Evolutionary conservation across 2,329 filamentous ascomycete species (phyloP), one percentile per base, ranked within the genome.

Genomic region (Claviceps monticola): DNA sequence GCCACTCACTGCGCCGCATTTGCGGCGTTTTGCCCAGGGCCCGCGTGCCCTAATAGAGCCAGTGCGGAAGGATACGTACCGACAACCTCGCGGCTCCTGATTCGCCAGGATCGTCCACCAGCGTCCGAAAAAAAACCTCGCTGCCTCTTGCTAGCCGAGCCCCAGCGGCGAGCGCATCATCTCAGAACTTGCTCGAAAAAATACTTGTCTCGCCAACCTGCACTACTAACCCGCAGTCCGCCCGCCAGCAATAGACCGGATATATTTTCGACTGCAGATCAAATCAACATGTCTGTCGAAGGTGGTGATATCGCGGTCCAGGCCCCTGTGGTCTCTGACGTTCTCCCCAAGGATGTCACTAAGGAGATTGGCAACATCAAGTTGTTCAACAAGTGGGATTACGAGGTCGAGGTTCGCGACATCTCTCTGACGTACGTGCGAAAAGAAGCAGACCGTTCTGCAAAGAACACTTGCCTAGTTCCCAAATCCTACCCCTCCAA

Each of bases 361-460:
- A 79, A 83, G 67, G 88, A 95, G 78, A 83, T 93, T 75, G 90
- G 89, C 74, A 84, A 80, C 76, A 80, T 93, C 73, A 95, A 95
- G 85, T 82, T 95, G 67, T 95, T 95, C 83, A 94, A 93, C 84
- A 95, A 94, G 78, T 95, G 90, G 76, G 75, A 76, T 76, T 98
- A 97, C 78, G 93, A 97, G 84, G 91, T 98, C 70, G 93, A 98
- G 82, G 93, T 98, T 76, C 85, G 91, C 74, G 93, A 98, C 74
- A 97, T 98, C 78, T 98, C 93, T 68, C 82, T 98, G 79, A 97
- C 91, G 93, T 98, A 94, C 64, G 68, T 70, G 56, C 53, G 54
- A 53, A 42, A 6, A 19, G 13, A 34, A 41, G 2, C 39, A 21
- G 14, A 45, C n/a, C 42, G 17, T n/a, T 41, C 7, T 41, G 19